Conservation (phyloP, 2,329 filamentous ascomycete species). For the Ophiostoma sp. region DNA sequence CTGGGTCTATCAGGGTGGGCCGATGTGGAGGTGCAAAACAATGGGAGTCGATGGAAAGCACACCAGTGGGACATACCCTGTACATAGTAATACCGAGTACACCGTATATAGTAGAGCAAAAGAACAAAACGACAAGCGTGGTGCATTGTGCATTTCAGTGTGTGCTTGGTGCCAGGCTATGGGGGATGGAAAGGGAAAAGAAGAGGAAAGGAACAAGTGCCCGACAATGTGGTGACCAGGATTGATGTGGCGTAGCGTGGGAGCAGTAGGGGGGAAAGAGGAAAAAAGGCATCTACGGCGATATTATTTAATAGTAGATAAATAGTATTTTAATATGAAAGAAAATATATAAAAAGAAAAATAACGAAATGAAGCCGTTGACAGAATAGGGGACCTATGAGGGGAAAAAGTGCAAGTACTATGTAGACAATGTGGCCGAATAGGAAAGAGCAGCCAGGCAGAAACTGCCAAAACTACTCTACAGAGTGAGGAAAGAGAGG, state of each 20-base stretch:
- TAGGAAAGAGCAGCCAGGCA: slow-evolving; percentile 1
- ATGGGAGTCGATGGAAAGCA: not conserved
- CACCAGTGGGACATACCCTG: not conserved
- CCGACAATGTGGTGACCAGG: slow-evolving; percentile 14
- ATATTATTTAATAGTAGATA: not conserved
- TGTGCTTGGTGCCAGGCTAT: not conserved
- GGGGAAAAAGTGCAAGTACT: not conserved
- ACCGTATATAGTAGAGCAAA: not conserved
- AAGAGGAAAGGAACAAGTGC: not conserved
- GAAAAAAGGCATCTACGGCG: not conserved
- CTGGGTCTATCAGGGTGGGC: not conserved
- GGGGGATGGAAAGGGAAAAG: slow-evolving; percentile 9
- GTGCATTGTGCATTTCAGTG: not conserved
- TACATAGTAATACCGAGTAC: too few relatives aligned
- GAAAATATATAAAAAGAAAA: not conserved
- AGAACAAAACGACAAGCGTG: not conserved
- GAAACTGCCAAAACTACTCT: not conserved
- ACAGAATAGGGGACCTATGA: slow-evolving; percentile 1
- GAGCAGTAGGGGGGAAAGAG: not conserved
- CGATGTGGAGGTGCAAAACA: not conserved
- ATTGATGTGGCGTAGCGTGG: slow-evolving; percentile 7
- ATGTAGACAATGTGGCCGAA: not conserved
- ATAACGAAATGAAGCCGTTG: not conserved
- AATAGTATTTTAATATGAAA: not conserved
- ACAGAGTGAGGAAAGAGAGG: not conserved